Base-by-base conservation (phyloP, 768 basidiomycete species). In the Cantharellus anzutake region DNA sequence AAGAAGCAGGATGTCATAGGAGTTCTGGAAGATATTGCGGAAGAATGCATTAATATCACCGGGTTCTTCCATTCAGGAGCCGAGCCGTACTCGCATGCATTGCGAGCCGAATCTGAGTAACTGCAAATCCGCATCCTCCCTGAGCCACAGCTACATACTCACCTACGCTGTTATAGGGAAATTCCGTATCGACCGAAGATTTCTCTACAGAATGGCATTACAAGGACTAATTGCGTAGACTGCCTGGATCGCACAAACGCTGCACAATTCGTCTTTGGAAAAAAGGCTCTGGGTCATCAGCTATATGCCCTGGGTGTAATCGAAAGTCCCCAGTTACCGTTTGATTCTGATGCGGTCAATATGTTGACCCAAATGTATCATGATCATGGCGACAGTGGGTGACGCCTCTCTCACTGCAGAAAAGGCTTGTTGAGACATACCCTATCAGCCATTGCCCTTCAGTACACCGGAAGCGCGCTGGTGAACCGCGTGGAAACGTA, bases 331-430 rank as follows among this genome's bases (percentile, higher is more conserved):
- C 82, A 90, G 66, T 73, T 99, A 42, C 79, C 82, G 0, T 94
- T 94, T 67, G 91, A 94, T 66, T 90, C 86, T 5, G 93, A 94
- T 69, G 92, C 90, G 1, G 86, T 93, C 44, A 91, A 93, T 68
- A 92, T 98, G 80, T 67, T 99, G 64, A 98, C 92, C 2, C 91
- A 96, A 72, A 97, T 99, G 92, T 97, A 93, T 69, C 91, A 94
- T 68, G 91, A 96, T 69, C 92, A 96, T 64, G 91, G 91, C 1
- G 91, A 96, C 67, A 93, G 90, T 91, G 67, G 66, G 86, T 71
- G 41, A 39, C 3, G 20, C 42, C 2, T 14, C 39, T 55, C 11
- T 14, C 35, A 55, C 14, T 37, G 60, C 20, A 29, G 20, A 3
- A 2, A 7, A 16, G 39, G 57, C 39, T 38, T 60, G 2, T 41